Base-by-base conservation (phyloP, 192 early-diverging fungal species). In the Oehlia diaphana region DNA sequence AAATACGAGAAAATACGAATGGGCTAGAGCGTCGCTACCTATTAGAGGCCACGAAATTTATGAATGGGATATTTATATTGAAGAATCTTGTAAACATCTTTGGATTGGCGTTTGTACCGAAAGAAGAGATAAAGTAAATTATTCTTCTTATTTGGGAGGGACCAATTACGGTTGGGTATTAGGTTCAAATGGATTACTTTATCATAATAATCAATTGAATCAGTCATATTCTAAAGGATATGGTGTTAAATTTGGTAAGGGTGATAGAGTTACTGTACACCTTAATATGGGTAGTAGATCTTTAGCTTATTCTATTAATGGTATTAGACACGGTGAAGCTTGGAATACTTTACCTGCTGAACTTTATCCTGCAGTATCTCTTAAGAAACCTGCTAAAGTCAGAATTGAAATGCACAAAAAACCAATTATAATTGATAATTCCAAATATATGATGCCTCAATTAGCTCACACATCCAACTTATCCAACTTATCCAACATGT, bases 11-110 rank as follows among this genome's bases (percentile, higher is more conserved):
- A 69, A 69, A 69, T 69, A 9, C 16, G 67, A 69, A 69, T 69
- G 28, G 19, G 67, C 67, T 19, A 69, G 67, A 8, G 28, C 67
- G 19, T 21, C 67, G 4, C 42, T 69, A 42, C 67, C 67, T 19
- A 69, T 69, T 69, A 37, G 67, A 31, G 53, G 72, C 26, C 14
- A 50, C 50, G 53, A 61, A 53, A 61, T 74, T 26, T 74, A 74
- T 74, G 72, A 74, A 74, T 74, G 72, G 72, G 72, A 74, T 58
- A 33, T 74, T n/a, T 23, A 49, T 39, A 74, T 74, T 26, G 72
- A 74, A 53, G 72, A 74, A 58, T 9, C 44, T 33, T 74, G 72
- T 74, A 61, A 61, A 61, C 19, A 61, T 28, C 8, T 61, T 49
- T 74, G 72, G 72, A 61, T 74, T 19, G 72, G 72, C 12, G 44